Percentiles rank a stretch among this genome's conserved stretches.
These are phyloP conservation scores for Euphorbia corollata DNA, from an alignment of 441 rosid genomes.

Conservation along the genomic window DNA sequence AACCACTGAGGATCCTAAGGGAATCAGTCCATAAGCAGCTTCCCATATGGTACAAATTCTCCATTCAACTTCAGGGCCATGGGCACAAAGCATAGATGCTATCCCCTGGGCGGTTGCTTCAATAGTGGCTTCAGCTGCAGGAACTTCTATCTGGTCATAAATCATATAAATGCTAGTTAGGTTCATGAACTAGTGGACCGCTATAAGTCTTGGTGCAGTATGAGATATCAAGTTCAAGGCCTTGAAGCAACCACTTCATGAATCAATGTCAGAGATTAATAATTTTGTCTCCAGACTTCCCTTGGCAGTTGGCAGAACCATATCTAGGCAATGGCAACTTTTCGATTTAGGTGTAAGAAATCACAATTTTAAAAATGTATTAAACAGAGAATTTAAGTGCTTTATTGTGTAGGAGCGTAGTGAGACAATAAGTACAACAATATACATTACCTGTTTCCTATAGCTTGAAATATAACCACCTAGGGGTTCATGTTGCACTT, in stretches of 20 bases:
- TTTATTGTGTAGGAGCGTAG: conserved; percentile 14
- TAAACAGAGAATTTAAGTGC: conserved; percentile 1
- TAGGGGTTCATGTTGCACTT: conserved; percentile 63
- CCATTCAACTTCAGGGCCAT: conserved; percentile 99
- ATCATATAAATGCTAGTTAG: conserved; percentile 22
- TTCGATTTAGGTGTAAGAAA: conserved; percentile 2
- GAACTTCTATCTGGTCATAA: conserved; percentile 75
- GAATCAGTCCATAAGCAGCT: conserved; percentile 97
- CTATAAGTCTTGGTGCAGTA: not conserved
- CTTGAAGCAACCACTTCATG: conserved; percentile 1
- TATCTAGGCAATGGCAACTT: conserved; percentile 1
- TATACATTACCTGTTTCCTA: conserved; percentile 64
- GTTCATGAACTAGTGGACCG: conserved; percentile 12
- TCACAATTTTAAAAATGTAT: not conserved
- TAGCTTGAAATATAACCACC: conserved; percentile 76
- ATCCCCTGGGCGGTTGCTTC: conserved; percentile 99
- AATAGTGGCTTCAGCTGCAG: conserved; percentile 94
- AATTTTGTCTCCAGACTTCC: conserved; percentile 6
- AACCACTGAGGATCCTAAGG: conserved; percentile 87
- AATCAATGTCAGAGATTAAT: conserved; percentile 1
- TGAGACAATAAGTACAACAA: conserved; percentile 12
- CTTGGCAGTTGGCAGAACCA: conserved; percentile 7
- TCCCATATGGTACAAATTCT: conserved; percentile 99
- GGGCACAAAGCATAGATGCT: conserved; percentile 99
- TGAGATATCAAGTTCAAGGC: not conserved